Conservation (phyloP, 768 basidiomycete genomes). For the Calocybe cyanea region DNA sequence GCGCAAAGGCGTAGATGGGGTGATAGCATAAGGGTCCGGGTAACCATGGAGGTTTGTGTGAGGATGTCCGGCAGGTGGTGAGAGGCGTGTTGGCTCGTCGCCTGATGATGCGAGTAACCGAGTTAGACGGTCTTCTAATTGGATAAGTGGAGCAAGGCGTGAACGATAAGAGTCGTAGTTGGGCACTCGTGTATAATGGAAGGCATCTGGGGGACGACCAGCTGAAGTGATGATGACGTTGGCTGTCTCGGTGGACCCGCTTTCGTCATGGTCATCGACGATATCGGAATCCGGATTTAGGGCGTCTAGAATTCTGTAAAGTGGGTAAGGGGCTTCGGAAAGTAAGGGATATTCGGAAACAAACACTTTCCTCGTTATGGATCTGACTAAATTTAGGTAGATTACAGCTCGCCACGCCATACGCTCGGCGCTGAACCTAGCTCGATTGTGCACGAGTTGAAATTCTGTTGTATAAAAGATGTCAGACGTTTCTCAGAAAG, state of each 20-base stretch:
- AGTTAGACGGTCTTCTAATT: constrained; percentile 68
- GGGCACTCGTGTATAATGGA: constrained; percentile 45
- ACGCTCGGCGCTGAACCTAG: constrained; percentile 73
- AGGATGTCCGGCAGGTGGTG: constrained; percentile 22
- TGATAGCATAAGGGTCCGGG: constrained; percentile 8
- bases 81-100: constrained; percentile 64
- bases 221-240: constrained; percentile 47
- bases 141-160: constrained; percentile 62
- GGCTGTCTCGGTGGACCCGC: constrained; percentile 47
- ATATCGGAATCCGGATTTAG: constrained; percentile 62
- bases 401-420: constrained; percentile 86
- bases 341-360: constrained; percentile 11
- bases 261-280: constrained; percentile 56
- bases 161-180: constrained; percentile 61
- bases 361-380: constrained; percentile 59
- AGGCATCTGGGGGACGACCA: constrained; percentile 49
- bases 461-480: constrained; percentile 52
- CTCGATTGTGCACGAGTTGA: constrained; percentile 75
- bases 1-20: constrained; percentile 46
- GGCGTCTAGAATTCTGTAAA: constrained; percentile 65
- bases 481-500: constrained; percentile 8
- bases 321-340: constrained; percentile 14
- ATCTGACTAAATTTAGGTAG: constrained; percentile 84
- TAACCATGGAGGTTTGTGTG: constrained; percentile 18
- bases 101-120: constrained; percentile 64